These are phyloP conservation scores for Gnomoniopsis smithogilvyi DNA, from an alignment of 2,329 filamentous ascomycete species.

Conservation along the genomic window DNA sequence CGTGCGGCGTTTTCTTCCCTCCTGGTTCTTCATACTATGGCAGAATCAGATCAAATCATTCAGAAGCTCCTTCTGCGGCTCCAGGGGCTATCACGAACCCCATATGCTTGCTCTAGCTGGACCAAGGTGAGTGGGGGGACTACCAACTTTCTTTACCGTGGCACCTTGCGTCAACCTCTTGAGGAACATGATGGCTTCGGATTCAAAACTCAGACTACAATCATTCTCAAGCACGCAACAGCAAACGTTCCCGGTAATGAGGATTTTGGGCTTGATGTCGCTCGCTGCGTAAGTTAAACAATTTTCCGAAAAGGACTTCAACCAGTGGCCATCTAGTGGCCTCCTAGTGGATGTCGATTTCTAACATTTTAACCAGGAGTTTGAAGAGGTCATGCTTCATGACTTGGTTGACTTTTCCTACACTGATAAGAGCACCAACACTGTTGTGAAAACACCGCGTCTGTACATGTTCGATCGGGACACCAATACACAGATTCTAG, in stretches of 20 bases:
- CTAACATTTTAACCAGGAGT: conserved; percentile 9
- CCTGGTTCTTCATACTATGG: too few relatives aligned
- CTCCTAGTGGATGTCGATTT: not conserved
- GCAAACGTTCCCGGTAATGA: conserved; percentile 31
- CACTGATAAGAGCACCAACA: conserved; percentile 13
- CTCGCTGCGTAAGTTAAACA: conserved; percentile 28
- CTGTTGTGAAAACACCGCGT: conserved; percentile 28
- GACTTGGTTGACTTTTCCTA: conserved; percentile 22
- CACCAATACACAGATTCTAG: conserved; percentile 32
- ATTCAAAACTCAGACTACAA: conserved; percentile 17
- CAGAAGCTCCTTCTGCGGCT: not conserved
- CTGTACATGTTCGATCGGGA: conserved; percentile 30
- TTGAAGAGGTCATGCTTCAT: conserved; percentile 30
- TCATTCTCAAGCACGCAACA: conserved; percentile 38
- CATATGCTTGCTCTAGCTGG: conserved; percentile 33
- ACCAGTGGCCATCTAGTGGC: too few relatives aligned
- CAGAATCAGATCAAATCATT: not conserved
- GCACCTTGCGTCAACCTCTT: conserved; percentile 26
- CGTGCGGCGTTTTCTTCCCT: too few relatives aligned
- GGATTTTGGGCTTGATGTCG: conserved; percentile 32
- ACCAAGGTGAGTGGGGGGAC: conserved; percentile 34
- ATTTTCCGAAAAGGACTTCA: too few relatives aligned
- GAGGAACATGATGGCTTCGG: conserved; percentile 4
- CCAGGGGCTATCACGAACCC: conserved; percentile 23
- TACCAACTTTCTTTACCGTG: conserved; percentile 39